These are phyloP conservation scores for Moelleriella libera DNA, from an alignment of 2,329 filamentous ascomycete genomes.

Conservation along the genomic window DNA sequence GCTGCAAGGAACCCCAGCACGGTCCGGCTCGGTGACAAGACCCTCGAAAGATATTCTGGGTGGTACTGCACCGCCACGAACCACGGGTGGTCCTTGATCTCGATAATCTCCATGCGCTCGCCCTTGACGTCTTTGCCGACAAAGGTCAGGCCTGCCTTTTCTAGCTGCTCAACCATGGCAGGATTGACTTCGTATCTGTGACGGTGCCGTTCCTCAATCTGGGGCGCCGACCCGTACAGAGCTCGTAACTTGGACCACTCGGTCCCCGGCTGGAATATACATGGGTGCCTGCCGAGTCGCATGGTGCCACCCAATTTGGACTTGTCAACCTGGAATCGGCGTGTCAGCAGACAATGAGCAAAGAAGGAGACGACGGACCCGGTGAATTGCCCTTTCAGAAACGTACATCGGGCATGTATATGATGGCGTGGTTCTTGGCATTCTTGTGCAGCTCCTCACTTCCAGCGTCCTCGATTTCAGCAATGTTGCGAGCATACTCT, in stretches of 20 bases:
- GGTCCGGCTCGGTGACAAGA: neutral
- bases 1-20: neutral
- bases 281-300: constrained; percentile 64
- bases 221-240: constrained; percentile 48
- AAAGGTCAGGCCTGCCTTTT: constrained; percentile 56
- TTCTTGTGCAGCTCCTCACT: constrained; percentile 30
- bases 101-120: constrained; percentile 70
- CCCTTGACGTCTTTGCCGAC: constrained; percentile 68
- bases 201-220: constrained; percentile 62
- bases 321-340: neutral
- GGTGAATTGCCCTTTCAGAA: neutral
- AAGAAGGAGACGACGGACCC: neutral
- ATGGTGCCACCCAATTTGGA: constrained; percentile 65
- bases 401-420: constrained; percentile 74
- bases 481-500: constrained; percentile 69
- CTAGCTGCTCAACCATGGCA: constrained; percentile 52
- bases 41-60: neutral
- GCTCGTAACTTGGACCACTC: constrained; percentile 69
- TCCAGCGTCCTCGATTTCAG: constrained; percentile 41
- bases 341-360: neutral
- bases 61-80: neutral
- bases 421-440: constrained; percentile 49
- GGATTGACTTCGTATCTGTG: constrained; percentile 91
- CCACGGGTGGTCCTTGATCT: constrained; percentile 67
- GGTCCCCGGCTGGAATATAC: constrained; percentile 58